phyloP scores from a whole-genome alignment of 2,329 filamentous ascomycete species.

The Monilinia fructigena region DNA sequence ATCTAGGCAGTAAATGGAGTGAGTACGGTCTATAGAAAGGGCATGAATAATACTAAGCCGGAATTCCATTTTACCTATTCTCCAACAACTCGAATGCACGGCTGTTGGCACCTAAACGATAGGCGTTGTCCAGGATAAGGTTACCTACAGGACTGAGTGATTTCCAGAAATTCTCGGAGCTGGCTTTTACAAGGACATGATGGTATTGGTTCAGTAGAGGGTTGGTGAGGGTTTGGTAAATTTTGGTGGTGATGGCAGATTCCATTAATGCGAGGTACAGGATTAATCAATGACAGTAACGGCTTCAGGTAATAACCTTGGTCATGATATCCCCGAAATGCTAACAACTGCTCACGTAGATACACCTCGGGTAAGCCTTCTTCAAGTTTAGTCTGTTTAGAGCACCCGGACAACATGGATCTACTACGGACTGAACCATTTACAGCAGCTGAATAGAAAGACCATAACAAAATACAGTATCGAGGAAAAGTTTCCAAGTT shows the following conservation, averaged over 20 bases:
- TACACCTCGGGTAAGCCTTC: constrained; percentile 6
- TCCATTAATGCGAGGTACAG: not conserved
- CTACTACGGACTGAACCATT: not conserved
- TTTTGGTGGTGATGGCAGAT: not conserved
- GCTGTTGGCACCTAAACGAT: not conserved
- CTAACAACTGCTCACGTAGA: not conserved
- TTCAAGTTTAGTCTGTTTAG: not conserved
- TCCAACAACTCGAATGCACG: constrained; percentile 4
- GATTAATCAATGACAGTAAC: constrained; percentile 5
- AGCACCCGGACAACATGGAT: not conserved
- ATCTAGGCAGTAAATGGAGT: constrained; percentile 10
- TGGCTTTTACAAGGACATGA: not conserved
- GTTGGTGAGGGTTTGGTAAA: constrained; percentile 3
- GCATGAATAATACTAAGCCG: not conserved
- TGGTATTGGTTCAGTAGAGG: constrained; percentile 4
- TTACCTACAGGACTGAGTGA: constrained; percentile 1
- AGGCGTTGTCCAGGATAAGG: constrained; percentile 11
- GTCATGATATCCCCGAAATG: not conserved
- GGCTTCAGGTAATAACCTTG: constrained; percentile 4
- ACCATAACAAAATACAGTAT: not conserved
- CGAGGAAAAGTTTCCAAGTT: not conserved
- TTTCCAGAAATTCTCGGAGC: constrained; percentile 1
- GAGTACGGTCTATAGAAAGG: not conserved
- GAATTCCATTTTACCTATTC: not conserved
- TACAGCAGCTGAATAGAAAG: not conserved